These are phyloP conservation scores for Athelia psychrophila DNA, from an alignment of 1,284 basidiomycete genomes.

Conservation along the genomic window DNA sequence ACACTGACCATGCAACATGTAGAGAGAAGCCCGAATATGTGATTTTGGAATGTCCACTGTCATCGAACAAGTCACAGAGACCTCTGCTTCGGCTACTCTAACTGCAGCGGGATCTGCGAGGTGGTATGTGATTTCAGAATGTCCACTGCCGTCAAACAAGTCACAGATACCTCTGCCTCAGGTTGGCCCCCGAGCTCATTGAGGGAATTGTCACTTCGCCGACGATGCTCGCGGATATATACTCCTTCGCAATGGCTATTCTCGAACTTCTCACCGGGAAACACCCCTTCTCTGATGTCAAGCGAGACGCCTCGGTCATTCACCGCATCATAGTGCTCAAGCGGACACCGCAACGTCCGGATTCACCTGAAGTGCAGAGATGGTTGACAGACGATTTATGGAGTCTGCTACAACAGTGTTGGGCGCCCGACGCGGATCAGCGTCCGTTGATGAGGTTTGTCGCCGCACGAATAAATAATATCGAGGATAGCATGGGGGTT, in stretches of 20 bases:
- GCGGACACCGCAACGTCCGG: slow-evolving; percentile 37
- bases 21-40: slow-evolving; percentile 52
- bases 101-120: slow-evolving; percentile 43
- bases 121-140: slow-evolving; percentile 65
- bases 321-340: slow-evolving; percentile 34
- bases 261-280: slow-evolving; percentile 51
- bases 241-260: slow-evolving; percentile 56
- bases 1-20: background rate
- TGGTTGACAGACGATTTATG: slow-evolving; percentile 47
- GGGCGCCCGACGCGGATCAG: slow-evolving; percentile 30
- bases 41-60: slow-evolving; percentile 64
- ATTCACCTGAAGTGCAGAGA: slow-evolving; percentile 19
- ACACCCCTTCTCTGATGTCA: slow-evolving; percentile 44
- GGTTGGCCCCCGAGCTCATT: slow-evolving; percentile 54
- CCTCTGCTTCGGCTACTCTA: slow-evolving; percentile 36
- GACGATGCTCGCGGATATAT: slow-evolving; percentile 46
- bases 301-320: slow-evolving; percentile 46
- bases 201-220: slow-evolving; percentile 33
- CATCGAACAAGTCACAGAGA: slow-evolving; percentile 50
- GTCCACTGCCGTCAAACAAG: slow-evolving; percentile 54
- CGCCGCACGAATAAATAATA: slow-evolving; percentile 6
- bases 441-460: slow-evolving; percentile 36
- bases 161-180: slow-evolving; percentile 42
- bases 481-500: background rate
- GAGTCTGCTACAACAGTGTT: slow-evolving; percentile 41